Base-by-base conservation (phyloP, 148 eudicot species). In the Rhododendron ferrugineum region DNA sequence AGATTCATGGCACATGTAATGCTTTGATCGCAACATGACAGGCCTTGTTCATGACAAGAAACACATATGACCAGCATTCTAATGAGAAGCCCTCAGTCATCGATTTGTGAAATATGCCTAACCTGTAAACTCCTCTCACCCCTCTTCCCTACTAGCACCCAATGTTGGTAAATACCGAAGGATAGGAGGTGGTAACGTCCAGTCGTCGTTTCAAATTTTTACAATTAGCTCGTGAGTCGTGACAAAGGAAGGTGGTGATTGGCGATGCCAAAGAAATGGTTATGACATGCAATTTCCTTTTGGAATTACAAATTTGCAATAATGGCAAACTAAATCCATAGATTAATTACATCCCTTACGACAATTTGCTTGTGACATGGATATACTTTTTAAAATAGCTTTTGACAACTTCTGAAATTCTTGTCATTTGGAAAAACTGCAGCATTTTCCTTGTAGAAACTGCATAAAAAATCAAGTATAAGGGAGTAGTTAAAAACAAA, bases 51-150 rank as follows among this genome's bases (percentile, higher is more conserved):
- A 47, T 26, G 81, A 47, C 11, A 47, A 47, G 58, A 78, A 78
- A 11, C 22, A n/a, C 52, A 44, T 3, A n/a, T 26, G 3, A 30
- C 3, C 28, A 46, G 10, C 79, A 76, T 76, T 37, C 49, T 40
- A 40, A 20, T 40, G 13, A 37, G 26, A 23, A 76, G 50, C 49
- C 30, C 28, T 9, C 13, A 3, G 46, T 76, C 49, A 40, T 42
- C 28, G 4, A 34, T 74, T 11, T 3, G 14, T 40, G 3, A 10
- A 40, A 22, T 11, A 44, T 78, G 80, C 81, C 37, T 26, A 26
- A 78, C 49, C 11, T 47, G 36, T 47, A 78, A 78, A 78, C 56
- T 47, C 81, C 56, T 47, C 81, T n/a, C n/a, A 50, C 81, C 44
- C 66, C 26, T 80, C 66, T 26, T 52, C 42, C 46, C 44, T 60